phyloP scores from a whole-genome alignment of 805 yeast genomes.

The Allodekkera sacchari region DNA sequence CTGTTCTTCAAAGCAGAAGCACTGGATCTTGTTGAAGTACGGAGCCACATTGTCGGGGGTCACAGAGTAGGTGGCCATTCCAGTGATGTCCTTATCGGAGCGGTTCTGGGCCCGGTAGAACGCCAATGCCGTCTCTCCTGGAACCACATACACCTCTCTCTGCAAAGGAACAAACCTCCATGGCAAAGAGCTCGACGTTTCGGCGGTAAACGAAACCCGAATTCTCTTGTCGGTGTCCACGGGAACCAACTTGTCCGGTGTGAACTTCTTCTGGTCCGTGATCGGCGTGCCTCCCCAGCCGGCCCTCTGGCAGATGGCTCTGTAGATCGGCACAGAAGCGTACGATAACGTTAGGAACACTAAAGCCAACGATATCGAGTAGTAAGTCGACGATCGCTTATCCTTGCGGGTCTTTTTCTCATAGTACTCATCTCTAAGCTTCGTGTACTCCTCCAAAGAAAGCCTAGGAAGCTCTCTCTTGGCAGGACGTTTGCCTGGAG shows the following conservation, averaged over 20 bases:
- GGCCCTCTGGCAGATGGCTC: slow-evolving; percentile 87
- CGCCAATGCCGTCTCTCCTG: slow-evolving; percentile 97
- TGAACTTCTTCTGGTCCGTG: slow-evolving; percentile 71
- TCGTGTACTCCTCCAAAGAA: slow-evolving; percentile 23
- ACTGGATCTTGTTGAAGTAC: slow-evolving; percentile 93
- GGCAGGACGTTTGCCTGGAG: too few species aligned
- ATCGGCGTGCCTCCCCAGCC: slow-evolving; percentile 96
- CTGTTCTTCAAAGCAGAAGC: slow-evolving; percentile 98
- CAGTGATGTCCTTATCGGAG: slow-evolving; percentile 84
- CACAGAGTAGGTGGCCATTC: slow-evolving; percentile 97
- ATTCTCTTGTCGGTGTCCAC: slow-evolving; percentile 79
- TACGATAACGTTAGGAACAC: slow-evolving; percentile 71
- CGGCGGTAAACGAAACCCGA: slow-evolving; percentile 82
- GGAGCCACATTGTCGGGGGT: slow-evolving; percentile 96
- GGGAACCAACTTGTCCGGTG: slow-evolving; percentile 81
- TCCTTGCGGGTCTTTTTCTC: slow-evolving; percentile 22
- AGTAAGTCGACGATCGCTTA: slow-evolving; percentile 53
- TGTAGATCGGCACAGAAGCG: slow-evolving; percentile 86
- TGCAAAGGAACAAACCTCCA: slow-evolving; percentile 96
- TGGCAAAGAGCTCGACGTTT: slow-evolving; percentile 81
- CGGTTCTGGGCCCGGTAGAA: slow-evolving; percentile 87
- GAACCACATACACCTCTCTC: slow-evolving; percentile 82
- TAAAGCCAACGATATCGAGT: slow-evolving; percentile 60
- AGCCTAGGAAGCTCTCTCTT: slow-evolving; percentile 20
- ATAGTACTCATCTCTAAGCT: slow-evolving; percentile 19